A percentile compares a stretch with the other conserved stretches of the same genome.
Evolutionary conservation across 106 monocot genomes (phyloP).

Genomic region (Platanthera zijinensis): DNA sequence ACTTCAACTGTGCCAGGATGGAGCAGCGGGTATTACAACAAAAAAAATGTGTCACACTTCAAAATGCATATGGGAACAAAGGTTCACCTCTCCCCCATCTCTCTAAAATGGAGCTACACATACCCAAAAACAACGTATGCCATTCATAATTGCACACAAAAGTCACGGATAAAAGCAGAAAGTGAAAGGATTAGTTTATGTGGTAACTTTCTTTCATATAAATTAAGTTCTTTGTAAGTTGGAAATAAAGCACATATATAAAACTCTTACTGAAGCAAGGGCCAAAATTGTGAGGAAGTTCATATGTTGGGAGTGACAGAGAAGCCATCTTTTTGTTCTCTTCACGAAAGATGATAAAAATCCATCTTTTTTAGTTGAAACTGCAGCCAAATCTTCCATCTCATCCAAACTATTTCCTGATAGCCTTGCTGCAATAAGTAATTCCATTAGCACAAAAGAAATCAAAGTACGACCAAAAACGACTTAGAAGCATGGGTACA

Average conservation of each 20-base stretch:
- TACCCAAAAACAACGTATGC: too few relatives aligned
- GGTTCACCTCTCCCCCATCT: too few relatives aligned
- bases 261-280: constrained; percentile 76
- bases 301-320: constrained; percentile 67
- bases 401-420: constrained; percentile 59
- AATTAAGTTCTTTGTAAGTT: neutral
- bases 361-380: constrained; percentile 45
- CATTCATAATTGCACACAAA: too few relatives aligned
- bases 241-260: neutral
- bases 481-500: too few relatives aligned
- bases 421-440: constrained; percentile 46
- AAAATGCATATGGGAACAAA: too few relatives aligned
- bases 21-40: too few relatives aligned
- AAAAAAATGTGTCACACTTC: too few relatives aligned
- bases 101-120: too few relatives aligned
- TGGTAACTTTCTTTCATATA: too few relatives aligned
- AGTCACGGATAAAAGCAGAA: too few relatives aligned
- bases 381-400: constrained; percentile 54
- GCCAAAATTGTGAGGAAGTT: constrained; percentile 71
- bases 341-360: constrained; percentile 42
- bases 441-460: neutral
- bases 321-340: constrained; percentile 58
- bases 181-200: too few relatives aligned
- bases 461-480: neutral
- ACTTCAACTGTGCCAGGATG: too few relatives aligned